Base-by-base conservation (phyloP, 257 asterid species). In the Gardenia jasminoides region DNA sequence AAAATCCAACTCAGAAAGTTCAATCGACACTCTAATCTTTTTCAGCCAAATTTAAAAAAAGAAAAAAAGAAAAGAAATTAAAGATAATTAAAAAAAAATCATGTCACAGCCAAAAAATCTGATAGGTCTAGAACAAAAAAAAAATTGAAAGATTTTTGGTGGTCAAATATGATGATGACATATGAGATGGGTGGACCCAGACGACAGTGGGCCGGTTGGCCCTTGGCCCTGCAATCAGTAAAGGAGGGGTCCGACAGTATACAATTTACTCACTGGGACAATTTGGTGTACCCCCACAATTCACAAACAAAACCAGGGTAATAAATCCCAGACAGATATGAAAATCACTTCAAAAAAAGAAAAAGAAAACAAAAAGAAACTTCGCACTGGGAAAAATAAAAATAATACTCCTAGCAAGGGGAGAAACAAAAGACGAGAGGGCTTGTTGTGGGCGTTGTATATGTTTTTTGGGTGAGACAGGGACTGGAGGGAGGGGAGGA, bases 141-240 rank as follows among this genome's bases (percentile, higher is more conserved):
- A 65, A 1, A 22, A 5, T 59, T 36, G 43, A 24, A 22, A 1
- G 44, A 26, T 30, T 10, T 41, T 26, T 47, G n/a, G 56, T 44
- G 75, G 79, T 74, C 83, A 80, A 80, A 80, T 80, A 44, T 74
- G 83, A 80, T 61, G 67, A 41, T 52, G 79, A 80, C 83, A 39
- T 41, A 61, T 73, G 83, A 67, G 22, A 41, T 7, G 65, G 0
- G 28, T 5, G 70, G 83, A 70, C 3, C 61, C 75, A 4, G 1
- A 16, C n/a, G 75, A 10, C 48, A 19, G 74, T 47, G 73, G 75
- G 28, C 79, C 24, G 61, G 22, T 67, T 61, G 76, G 81, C 64
- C 62, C 15, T 50, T 48, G 75, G 43, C 66, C 33, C 79, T 46
- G 70, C 46, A 66, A 66, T 43, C 36, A 26, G 43, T 58, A 24